Evolutionary conservation across 2,329 filamentous ascomycete species (phyloP).

Genomic region (Colletotrichum higginsianum): DNA sequence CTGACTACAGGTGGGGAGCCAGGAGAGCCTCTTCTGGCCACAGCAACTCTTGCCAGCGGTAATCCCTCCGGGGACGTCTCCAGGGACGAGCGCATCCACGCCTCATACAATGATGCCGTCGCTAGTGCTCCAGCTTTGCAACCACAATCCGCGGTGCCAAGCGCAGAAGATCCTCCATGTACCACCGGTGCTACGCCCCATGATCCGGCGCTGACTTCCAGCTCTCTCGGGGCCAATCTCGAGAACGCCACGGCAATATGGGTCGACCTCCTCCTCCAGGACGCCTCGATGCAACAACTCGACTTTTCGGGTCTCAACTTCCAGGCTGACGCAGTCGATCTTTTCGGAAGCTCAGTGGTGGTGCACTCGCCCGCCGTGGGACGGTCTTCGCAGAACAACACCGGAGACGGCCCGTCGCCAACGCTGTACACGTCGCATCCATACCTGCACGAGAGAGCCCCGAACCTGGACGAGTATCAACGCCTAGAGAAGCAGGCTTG

Average conservation of each 20-base stretch:
- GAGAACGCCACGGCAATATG: conserved; percentile 38
- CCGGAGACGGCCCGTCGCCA: background rate
- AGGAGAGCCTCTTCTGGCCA: background rate
- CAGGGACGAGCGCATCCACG: background rate
- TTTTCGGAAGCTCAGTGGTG: conserved; percentile 20
- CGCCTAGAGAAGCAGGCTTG: conserved; percentile 28
- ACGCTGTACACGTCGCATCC: conserved; percentile 12
- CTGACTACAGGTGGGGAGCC: background rate
- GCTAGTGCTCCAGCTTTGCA: background rate
- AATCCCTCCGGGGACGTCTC: background rate
- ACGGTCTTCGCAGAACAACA: background rate
- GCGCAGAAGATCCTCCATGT: background rate
- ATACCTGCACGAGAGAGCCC: conserved; percentile 18
- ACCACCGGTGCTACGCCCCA: conserved; percentile 14
- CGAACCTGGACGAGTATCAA: conserved; percentile 7
- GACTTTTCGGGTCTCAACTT: conserved; percentile 13
- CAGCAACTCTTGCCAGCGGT: background rate
- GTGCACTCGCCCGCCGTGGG: conserved; percentile 10
- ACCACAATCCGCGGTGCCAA: background rate
- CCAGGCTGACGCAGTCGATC: conserved; percentile 1
- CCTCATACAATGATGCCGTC: background rate
- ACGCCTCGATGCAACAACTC: conserved; percentile 29
- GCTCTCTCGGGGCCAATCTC: conserved; percentile 25
- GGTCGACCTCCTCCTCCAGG: conserved; percentile 35
- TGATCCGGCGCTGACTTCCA: conserved; percentile 10